These are phyloP conservation scores for Lasiodiplodia sp. DNA, from an alignment of 2,329 filamentous ascomycete genomes.

Conservation along the genomic window DNA sequence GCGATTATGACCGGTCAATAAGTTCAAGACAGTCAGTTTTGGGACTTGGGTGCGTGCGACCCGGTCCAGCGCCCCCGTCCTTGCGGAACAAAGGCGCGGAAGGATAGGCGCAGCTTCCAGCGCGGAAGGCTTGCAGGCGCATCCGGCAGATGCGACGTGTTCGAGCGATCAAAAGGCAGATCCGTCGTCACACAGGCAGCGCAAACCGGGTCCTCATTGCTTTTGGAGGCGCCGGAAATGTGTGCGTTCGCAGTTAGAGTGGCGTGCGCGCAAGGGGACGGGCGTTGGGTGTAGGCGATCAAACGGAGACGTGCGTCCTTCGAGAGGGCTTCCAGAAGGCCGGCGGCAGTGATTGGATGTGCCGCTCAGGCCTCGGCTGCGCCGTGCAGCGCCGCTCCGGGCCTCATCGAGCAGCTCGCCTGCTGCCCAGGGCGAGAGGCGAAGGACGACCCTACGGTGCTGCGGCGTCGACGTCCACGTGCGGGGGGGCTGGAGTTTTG, in stretches of 20 bases:
- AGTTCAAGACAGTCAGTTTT: slow-evolving; percentile 4
- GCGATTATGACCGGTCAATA: slow-evolving; percentile 10
- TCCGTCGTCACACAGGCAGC: slow-evolving; percentile 16
- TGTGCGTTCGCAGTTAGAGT: slow-evolving; percentile 21
- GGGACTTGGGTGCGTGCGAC: slow-evolving; percentile 9
- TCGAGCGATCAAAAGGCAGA: slow-evolving; percentile 29
- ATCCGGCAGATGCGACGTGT: slow-evolving; percentile 29
- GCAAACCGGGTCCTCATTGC: slow-evolving; percentile 29
- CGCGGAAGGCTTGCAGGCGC: slow-evolving; percentile 30
- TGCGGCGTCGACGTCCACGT: slow-evolving; percentile 16
- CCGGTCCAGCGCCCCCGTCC: slow-evolving; percentile 23
- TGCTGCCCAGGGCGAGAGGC: slow-evolving; percentile 18
- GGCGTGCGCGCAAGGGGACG: slow-evolving; percentile 5
- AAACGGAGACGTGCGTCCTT: slow-evolving; percentile 36
- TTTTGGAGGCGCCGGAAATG: slow-evolving; percentile 22
- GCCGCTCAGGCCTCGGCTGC: slow-evolving; percentile 12
- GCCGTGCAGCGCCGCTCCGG: slow-evolving; percentile 17
- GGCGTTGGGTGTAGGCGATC: slow-evolving; percentile 31
- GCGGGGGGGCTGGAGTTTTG: slow-evolving; percentile 29
- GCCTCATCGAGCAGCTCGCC: slow-evolving; percentile 11
- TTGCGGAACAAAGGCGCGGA: slow-evolving; percentile 28
- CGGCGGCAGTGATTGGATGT: slow-evolving; percentile 14
- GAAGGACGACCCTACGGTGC: slow-evolving; percentile 20
- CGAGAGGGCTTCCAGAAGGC: slow-evolving; percentile 41
- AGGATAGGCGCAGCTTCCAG: slow-evolving; percentile 29